Percentiles rank a stretch among this genome's conserved stretches.
These are phyloP conservation scores for Crassisporium funariophilum DNA, from an alignment of 768 basidiomycete genomes.

Conservation along the genomic window DNA sequence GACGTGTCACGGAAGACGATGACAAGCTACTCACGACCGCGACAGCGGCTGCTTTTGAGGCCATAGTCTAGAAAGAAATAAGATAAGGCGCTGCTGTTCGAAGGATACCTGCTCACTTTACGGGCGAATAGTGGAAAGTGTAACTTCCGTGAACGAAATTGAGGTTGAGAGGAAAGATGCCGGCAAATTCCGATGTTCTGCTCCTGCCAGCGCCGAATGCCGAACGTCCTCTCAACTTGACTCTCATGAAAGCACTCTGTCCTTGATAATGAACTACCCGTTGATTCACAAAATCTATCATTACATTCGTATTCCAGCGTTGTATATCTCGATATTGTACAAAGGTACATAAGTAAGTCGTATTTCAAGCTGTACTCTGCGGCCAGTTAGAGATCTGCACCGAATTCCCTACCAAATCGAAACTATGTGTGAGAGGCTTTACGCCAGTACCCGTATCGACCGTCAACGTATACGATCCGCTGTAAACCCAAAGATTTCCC, in stretches of 20 bases:
- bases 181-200: slow-evolving; percentile 41
- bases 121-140: slow-evolving; percentile 23
- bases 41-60: slow-evolving; percentile 69
- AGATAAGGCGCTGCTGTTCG: slow-evolving; percentile 4
- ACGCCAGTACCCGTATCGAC: slow-evolving; percentile 43
- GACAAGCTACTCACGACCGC: slow-evolving; percentile 53
- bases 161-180: slow-evolving; percentile 24
- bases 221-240: slow-evolving; percentile 8
- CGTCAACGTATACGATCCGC: slow-evolving; percentile 43
- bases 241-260: background rate
- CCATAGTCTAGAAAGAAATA: slow-evolving; percentile 45
- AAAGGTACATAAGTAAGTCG: too few relatives aligned
- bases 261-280: slow-evolving; percentile 1
- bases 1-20: slow-evolving; percentile 20
- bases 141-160: slow-evolving; percentile 24
- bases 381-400: slow-evolving; percentile 45
- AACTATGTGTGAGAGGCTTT: slow-evolving; percentile 36
- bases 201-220: slow-evolving; percentile 40
- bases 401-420: slow-evolving; percentile 44
- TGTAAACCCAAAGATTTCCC: slow-evolving; percentile 48
- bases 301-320: too few relatives aligned
- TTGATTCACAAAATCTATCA: background rate
- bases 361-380: slow-evolving; percentile 23
- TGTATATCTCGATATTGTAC: background rate
- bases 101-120: slow-evolving; percentile 24